Evolutionary conservation across 169 alveolate genomes (phyloP).

Genomic region (Plasmodium sp.): DNA sequence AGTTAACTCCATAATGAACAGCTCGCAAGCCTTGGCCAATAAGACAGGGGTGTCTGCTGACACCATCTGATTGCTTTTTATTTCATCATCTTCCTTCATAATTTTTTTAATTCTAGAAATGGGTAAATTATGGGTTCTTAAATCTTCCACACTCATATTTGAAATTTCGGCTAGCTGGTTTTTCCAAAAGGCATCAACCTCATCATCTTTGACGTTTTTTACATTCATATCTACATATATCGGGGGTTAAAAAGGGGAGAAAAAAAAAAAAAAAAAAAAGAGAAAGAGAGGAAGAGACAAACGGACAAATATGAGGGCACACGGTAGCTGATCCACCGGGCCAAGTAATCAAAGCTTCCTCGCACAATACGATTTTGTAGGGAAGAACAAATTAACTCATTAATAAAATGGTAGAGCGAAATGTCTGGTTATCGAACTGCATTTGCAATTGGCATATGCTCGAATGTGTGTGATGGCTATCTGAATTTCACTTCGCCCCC

Average conservation of each 20-base stretch:
- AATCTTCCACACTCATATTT: constrained; percentile 39
- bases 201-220: constrained; percentile 21
- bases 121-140: constrained; percentile 88
- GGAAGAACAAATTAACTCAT: neutral
- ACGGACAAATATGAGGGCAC: neutral
- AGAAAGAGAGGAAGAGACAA: neutral
- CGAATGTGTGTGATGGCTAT: neutral
- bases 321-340: neutral
- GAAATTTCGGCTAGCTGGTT: constrained; percentile 28
- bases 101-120: constrained; percentile 96
- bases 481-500: neutral
- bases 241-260: neutral
- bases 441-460: neutral
- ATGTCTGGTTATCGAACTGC: neutral
- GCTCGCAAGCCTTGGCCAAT: constrained; percentile 97
- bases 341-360: neutral
- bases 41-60: constrained; percentile 97
- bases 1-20: constrained; percentile 95
- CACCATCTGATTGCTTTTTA: constrained; percentile 91
- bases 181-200: constrained; percentile 56
- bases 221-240: constrained; percentile 50
- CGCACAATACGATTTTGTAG: neutral
- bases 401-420: neutral
- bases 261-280: neutral
- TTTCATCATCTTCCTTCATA: constrained; percentile 97